Evolutionary conservation across 176 grass and related monocot genomes (phyloP).

Genomic region (Oryza glumipatula): DNA sequence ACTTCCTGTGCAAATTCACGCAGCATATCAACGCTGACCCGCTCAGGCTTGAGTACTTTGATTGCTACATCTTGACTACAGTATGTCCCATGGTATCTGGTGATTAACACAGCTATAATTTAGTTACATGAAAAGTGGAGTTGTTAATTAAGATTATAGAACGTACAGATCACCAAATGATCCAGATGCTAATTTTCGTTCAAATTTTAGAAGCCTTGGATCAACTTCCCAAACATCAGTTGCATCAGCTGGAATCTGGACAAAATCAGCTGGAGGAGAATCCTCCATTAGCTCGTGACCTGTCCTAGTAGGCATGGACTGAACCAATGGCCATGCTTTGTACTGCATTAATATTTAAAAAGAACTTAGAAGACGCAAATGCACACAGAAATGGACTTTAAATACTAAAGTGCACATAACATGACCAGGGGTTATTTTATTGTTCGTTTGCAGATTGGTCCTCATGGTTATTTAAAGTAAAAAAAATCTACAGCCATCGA

Average conservation of each 20-base stretch:
- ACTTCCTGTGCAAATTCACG: slow-evolving; percentile 93
- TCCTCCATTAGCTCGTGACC: slow-evolving; percentile 40
- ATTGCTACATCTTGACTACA: slow-evolving; percentile 93
- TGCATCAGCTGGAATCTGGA: slow-evolving; percentile 71
- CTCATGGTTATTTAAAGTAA: not conserved
- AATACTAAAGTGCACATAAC: not conserved
- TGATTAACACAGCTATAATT: slow-evolving; percentile 35
- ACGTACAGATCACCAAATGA: slow-evolving; percentile 90
- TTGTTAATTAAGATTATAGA: slow-evolving; percentile 32
- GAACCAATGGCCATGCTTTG: slow-evolving; percentile 57
- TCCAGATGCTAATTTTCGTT: slow-evolving; percentile 74
- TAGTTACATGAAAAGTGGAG: slow-evolving; percentile 36
- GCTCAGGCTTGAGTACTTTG: slow-evolving; percentile 87
- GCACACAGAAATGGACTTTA: slow-evolving; percentile 12
- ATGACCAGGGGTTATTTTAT: not conserved
- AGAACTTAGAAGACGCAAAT: slow-evolving; percentile 26
- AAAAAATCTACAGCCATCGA: not conserved
- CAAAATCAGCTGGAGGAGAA: slow-evolving; percentile 50
- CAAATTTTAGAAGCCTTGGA: slow-evolving; percentile 75
- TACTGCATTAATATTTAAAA: slow-evolving; percentile 56
- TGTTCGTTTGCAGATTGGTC: slow-evolving; percentile 1
- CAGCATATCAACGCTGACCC: slow-evolving; percentile 78
- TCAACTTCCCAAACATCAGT: slow-evolving; percentile 94
- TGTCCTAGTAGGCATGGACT: slow-evolving; percentile 54
- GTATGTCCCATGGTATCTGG: slow-evolving; percentile 80